Conservation (phyloP, 495 filamentous ascomycete genomes). For the Penicillium daleae region DNA sequence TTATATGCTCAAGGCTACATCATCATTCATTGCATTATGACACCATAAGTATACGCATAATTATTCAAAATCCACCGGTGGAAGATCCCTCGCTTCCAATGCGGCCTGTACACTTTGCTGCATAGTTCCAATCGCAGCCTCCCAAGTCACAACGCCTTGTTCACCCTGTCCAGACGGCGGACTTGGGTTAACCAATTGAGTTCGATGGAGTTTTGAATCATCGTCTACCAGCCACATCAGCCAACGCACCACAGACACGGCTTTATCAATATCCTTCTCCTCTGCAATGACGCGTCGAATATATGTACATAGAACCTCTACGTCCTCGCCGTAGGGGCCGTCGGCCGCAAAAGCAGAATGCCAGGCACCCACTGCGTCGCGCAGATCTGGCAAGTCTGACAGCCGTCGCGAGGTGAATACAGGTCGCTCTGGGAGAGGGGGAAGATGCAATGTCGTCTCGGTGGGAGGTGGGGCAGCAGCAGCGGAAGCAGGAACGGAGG, state of each 20-base stretch:
- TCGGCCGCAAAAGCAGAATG: constrained; percentile 63
- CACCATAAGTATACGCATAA: constrained; percentile 3
- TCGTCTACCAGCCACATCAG: constrained; percentile 71
- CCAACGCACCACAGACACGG: constrained; percentile 69
- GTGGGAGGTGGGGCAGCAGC: neutral
- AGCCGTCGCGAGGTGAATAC: constrained; percentile 68
- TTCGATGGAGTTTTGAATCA: constrained; percentile 20
- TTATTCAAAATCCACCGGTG: constrained; percentile 57
- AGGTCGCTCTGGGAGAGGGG: constrained; percentile 57
- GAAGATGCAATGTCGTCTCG: constrained; percentile 50
- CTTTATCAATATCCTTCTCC: constrained; percentile 78
- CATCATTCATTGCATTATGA: constrained; percentile 23
- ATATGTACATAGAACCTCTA: constrained; percentile 70
- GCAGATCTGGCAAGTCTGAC: constrained; percentile 56
- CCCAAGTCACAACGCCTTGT: constrained; percentile 44
- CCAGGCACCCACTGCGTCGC: constrained; percentile 69
- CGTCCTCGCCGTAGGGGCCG: constrained; percentile 77
- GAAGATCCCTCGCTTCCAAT: constrained; percentile 64
- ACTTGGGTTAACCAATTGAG: constrained; percentile 8
- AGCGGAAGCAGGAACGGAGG: neutral
- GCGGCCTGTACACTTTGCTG: constrained; percentile 63
- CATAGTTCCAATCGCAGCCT: constrained; percentile 55
- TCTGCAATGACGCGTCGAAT: constrained; percentile 67
- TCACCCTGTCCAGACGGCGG: constrained; percentile 20
- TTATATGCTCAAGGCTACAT: neutral